Evolutionary conservation across 805 yeast genomes (phyloP).

Genomic region (Pichia exigua): DNA sequence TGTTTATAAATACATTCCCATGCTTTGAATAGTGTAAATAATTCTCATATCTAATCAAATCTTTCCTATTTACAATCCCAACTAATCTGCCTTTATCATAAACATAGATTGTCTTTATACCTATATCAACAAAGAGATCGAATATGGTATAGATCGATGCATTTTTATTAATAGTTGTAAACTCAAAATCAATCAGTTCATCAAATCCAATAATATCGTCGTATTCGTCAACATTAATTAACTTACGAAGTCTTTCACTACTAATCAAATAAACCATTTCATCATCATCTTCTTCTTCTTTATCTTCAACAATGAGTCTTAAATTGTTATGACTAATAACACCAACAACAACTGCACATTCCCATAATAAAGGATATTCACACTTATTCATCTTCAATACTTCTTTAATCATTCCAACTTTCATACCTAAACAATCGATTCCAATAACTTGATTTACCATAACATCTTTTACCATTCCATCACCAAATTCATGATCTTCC

Average conservation of each 20-base stretch:
- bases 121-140: conserved; percentile 66
- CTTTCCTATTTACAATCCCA: conserved; percentile 85
- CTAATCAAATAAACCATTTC: conserved; percentile 13
- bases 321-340: conserved; percentile 37
- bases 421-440: conserved; percentile 32
- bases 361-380: conserved; percentile 44
- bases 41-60: conserved; percentile 56
- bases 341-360: conserved; percentile 33
- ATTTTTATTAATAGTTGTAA: conserved; percentile 47
- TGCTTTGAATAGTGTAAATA: conserved; percentile 24
- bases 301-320: conserved; percentile 10
- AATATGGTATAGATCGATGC: conserved; percentile 54
- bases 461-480: conserved; percentile 41
- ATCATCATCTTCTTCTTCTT: not conserved
- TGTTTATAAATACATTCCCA: conserved; percentile 21
- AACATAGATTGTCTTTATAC: conserved; percentile 69
- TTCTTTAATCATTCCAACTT: conserved; percentile 13
- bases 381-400: conserved; percentile 1
- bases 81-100: conserved; percentile 51
- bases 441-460: conserved; percentile 45
- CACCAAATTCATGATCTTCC: conserved; percentile 55
- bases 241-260: conserved; percentile 2
- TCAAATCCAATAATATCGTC: conserved; percentile 18
- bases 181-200: conserved; percentile 43
- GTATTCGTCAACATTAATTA: conserved; percentile 7